Evolutionary conservation across 2,329 filamentous ascomycete species (phyloP), one percentile per base, ranked within the genome.

Genomic region (Nigrograna mackinnonii): DNA sequence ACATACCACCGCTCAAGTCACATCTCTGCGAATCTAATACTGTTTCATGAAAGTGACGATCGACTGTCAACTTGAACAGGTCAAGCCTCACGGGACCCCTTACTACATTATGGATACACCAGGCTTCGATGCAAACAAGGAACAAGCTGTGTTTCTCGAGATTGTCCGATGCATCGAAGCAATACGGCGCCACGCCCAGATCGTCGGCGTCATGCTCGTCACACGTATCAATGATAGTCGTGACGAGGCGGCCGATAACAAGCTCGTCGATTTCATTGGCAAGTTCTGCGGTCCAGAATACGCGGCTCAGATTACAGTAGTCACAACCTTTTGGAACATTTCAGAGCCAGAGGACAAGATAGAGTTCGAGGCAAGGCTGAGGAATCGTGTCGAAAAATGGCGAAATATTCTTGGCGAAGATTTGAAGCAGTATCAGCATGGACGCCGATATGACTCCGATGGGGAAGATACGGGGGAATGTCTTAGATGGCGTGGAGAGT

Each of bases 71-170:
- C 31, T 33, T 17, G 31, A 33, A 9, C n/a, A 28, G 9, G 9
- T 28, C 9, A 28, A 28, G 24, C 31, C 31, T 17, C 7, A 7
- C 31, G 16, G 16, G 9, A 36, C 18, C 6, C 31, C 16, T 11
- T 44, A 41, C 35, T 43, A 30, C 17, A 38, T 38, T 14, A 38
- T 43, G 33, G 40, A 43, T 19, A 43, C 40, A 16, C 40, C 40
- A 21, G 34, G 34, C 6, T 43, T 43, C 34, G 40, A 43, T 18
- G 18, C 14, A 13, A 20, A 21, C n/a, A 12, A 5, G 9, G 34
- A 43, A 17, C 7, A 9, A 19, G 34, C 9, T 5, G 20, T 32
- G 16, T 43, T 43, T 21, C 21, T 22, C 18, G 20, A 37, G 22
- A 22, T 43, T 22, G 20, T 20, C 30, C 6, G 16, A n/a, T 21